Evolutionary conservation across 2,329 filamentous ascomycete genomes (phyloP), one percentile per base, ranked within the genome.

Genomic region (Myriosclerotinia curreyana): DNA sequence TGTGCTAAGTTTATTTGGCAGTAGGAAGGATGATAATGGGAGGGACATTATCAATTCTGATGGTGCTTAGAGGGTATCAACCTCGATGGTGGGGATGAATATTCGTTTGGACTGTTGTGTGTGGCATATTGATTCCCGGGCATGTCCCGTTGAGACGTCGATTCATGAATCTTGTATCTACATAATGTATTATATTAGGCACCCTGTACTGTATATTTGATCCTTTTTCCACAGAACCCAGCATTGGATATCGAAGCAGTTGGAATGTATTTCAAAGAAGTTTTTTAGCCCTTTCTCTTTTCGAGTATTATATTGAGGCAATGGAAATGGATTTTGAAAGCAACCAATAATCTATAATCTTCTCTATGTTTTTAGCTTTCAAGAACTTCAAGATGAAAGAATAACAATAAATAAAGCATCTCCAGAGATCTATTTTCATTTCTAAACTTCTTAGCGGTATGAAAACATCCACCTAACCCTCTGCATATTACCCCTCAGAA

Each of bases 21-120:
- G 36, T 2, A 44, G 28, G 22, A 64, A 64, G 46, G 62, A 64
- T 40, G 62, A 60, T 38, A 44, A 53, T 28, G 62, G 62, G 20
- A 60, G 49, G 14, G 46, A 60, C 14, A 64, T 64, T 4, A 46
- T 64, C 11, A 20, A 44, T 15, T 64, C 62, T 20, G 62, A 64
- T 2, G 62, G 62, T 1, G 20, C 31, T n/a, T 59, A 48, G 31
- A 40, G 20, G 12, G 15, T 36, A 20, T 36, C 55, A 36, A 20
- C 20, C 36, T 20, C 11, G 42, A 36, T 31, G 22, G 28, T 5
- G 7, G n/a, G n/a, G 31, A 36, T 15, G 42, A 48, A 12, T 34
- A 14, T 59, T 44, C 25, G 12, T 36, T 36, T 25, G 42, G n/a
- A 59, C 11, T 48, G 42, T 38, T 48, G 42, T 48, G 31, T 15